A percentile compares a stretch with the other conserved stretches of the same genome.
Evolutionary conservation across 768 basidiomycete genomes (phyloP).

Genomic region (Pulveroboletus sp.): DNA sequence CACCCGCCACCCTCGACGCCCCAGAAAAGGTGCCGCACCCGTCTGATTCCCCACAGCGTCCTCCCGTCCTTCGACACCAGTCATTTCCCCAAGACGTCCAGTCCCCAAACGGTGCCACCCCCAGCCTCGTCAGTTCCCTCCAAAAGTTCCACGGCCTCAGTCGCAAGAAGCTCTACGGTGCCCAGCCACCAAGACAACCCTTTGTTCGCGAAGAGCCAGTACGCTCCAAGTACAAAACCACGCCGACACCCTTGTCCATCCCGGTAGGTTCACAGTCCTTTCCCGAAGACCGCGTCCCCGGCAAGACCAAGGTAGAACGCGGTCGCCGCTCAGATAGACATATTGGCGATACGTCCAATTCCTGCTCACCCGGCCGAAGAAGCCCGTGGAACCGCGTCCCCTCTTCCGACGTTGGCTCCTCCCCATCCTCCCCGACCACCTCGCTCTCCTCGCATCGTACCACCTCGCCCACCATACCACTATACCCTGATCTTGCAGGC

Average conservation of each 20-base stretch:
- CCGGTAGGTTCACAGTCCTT: conserved; percentile 22
- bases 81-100: conserved; percentile 28
- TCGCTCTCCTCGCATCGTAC: conserved; percentile 18
- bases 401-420: conserved; percentile 20
- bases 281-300: conserved; percentile 19
- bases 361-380: conserved; percentile 37
- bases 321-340: conserved; percentile 23
- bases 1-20: background rate
- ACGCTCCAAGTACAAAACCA: conserved; percentile 31
- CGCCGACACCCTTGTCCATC: conserved; percentile 32
- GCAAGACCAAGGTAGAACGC: conserved; percentile 25
- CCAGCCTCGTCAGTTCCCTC: conserved; percentile 58
- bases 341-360: conserved; percentile 13
- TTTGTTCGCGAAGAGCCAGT: conserved; percentile 55
- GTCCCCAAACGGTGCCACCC: conserved; percentile 31
- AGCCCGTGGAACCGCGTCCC: conserved; percentile 14
- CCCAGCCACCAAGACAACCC: conserved; percentile 47
- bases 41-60: conserved; percentile 10
- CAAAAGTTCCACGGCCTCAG: conserved; percentile 69
- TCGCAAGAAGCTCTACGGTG: conserved; percentile 64
- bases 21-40: conserved; percentile 5
- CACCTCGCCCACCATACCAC: conserved; percentile 21
- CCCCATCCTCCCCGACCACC: conserved; percentile 24
- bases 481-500: conserved; percentile 20
- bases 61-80: conserved; percentile 26